Base-by-base conservation (phyloP, 495 filamentous ascomycete genomes). In the Xylaria grammica region DNA sequence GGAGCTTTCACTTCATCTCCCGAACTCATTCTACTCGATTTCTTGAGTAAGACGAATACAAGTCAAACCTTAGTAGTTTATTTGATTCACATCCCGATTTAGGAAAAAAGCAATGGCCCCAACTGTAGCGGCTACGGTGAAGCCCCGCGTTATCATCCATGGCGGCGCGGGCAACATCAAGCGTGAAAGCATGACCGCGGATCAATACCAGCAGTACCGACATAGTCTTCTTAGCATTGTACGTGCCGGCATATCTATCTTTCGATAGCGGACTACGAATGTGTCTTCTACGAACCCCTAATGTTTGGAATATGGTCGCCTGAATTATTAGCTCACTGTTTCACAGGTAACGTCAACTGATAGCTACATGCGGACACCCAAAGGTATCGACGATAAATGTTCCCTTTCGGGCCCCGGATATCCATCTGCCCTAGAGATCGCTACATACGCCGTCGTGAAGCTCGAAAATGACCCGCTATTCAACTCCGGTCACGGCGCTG, bases 91-190 rank as follows among this genome's bases (percentile, higher is more conserved):
- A 5, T 36, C 32, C 11, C 11, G 32, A 11, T 36, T 36, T 4
- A 36, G 11, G 32, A 36, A 71, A 74, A 76, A 38, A 74, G 73
- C 65, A 74, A 77, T 63, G 62, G 27, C 22, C 20, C 9, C 61
- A 64, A 40, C 72, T 67, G 50, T 50, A 2, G 24, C 55, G 0
- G 15, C 54, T 0, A 68, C 50, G 11, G 50, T 79, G 64, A 84
- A 83, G 64, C 90, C 91, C 3, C 84, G 90, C 7, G 77, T 94
- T 34, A 93, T 94, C 75, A 85, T 97, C 74, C 93, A 97, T 72
- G 94, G 93, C 74, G 93, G 93, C 62, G 93, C 93, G 1, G 93
- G 93, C 29, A 90, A 90, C 70, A 88, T 96, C 73, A 85, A 84
- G 11, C 89, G 85, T 9, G 70, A 79, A n/a, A 90, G 84, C 68